Evolutionary conservation across 805 yeast species (phyloP).

Genomic region (Tanozyma kutaoensis): DNA sequence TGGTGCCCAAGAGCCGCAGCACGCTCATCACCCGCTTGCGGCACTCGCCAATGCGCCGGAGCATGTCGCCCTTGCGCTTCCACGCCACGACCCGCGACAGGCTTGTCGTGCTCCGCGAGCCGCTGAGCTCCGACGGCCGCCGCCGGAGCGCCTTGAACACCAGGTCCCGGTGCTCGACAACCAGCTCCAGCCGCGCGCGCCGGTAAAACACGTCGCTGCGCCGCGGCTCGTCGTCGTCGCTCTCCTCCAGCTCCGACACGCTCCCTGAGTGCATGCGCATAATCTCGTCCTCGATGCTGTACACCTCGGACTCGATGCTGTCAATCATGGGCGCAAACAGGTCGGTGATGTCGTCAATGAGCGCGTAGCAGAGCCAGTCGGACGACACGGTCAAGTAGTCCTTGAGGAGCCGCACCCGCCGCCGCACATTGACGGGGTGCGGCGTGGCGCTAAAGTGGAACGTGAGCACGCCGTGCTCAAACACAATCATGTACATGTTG

Average conservation of each 20-base stretch:
- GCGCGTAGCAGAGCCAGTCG: conserved; percentile 95
- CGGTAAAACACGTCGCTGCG: conserved; percentile 15
- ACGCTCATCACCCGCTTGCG: conserved; percentile 90
- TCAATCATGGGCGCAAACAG: conserved; percentile 96
- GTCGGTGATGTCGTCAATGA: conserved; percentile 94
- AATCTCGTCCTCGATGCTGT: conserved; percentile 87
- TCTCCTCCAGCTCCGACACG: conserved; percentile 26
- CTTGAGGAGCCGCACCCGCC: conserved; percentile 76
- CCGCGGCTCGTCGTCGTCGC: conserved; percentile 13
- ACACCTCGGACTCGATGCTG: conserved; percentile 87
- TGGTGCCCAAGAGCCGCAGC: conserved; percentile 70
- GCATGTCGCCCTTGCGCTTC: conserved; percentile 91
- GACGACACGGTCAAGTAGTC: conserved; percentile 86
- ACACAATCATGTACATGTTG: conserved; percentile 87
- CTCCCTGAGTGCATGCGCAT: conserved; percentile 71
- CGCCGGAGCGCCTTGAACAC: background rate
- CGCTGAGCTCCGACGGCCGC: conserved; percentile 1
- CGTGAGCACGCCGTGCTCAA: conserved; percentile 80
- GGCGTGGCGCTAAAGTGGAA: conserved; percentile 94
- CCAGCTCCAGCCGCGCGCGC: conserved; percentile 22
- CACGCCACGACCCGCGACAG: conserved; percentile 46
- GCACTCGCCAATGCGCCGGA: conserved; percentile 89
- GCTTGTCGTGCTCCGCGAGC: conserved; percentile 15
- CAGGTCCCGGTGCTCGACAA: conserved; percentile 2
- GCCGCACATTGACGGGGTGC: conserved; percentile 89